Evolutionary conservation across 78 protist genomes (phyloP), one percentile per base, ranked within the genome.

Genomic region (Dictyostelium citrinum): DNA sequence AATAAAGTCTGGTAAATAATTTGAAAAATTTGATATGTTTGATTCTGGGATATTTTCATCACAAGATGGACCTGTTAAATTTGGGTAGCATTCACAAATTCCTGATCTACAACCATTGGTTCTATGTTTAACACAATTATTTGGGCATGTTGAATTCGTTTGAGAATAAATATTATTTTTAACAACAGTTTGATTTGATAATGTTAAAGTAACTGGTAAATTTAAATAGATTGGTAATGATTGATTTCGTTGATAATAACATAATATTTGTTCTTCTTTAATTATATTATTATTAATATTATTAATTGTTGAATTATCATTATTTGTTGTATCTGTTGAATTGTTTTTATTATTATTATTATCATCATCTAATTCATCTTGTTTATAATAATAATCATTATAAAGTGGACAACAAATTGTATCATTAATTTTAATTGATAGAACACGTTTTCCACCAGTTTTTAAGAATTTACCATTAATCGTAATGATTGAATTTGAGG

Each of bases 51-150:
- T 80, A 58, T 55, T 61, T 33, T 58, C 20, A 45, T 80, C 84
- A 33, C 84, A 80, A 33, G 20, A 20, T 55, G 71, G 84, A 22
- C 84, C 84, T 14, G 46, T 55, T 24, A 80, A 80, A 80, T 80
- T 80, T 49, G 84, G 84, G 7, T 55, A 80, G 22, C 84, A 80
- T 10, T 80, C 84, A 80, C 84, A 80, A 39, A 49, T 20, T 29
- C 84, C 84, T 5, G 29, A 14, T 80, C 72, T 80, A 35, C 84
- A 80, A 9, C 46, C 35, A 6, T 16, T 22, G 20, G 84, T 80
- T n/a, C 39, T 35, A 35, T 80, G 46, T 20, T 39, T 67, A 27
- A 80, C 24, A 58, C 84, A 80, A 24, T 46, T 41, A 33, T 58
- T 70, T 20, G 37, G 27, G n/a, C 84, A 80, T 5, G 10, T 29